Evolutionary conservation across 129 eudicot genomes (phyloP).

Genomic region (Scalesia atractyloides): DNA sequence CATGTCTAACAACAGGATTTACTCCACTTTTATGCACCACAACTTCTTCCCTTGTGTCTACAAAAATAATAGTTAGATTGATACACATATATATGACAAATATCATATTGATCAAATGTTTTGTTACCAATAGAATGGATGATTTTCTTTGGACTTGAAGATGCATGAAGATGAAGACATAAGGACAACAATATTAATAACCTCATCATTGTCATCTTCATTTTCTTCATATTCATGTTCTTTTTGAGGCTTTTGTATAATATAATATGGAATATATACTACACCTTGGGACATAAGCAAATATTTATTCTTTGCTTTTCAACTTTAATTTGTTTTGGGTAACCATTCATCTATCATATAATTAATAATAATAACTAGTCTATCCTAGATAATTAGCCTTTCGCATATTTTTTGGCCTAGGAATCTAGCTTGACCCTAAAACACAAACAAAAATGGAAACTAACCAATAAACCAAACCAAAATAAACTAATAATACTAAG

Average conservation of each 20-base stretch:
- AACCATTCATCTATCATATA: neutral
- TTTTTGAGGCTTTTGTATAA: neutral
- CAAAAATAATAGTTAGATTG: neutral
- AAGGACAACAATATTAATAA: neutral
- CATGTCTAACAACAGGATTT: conserved; percentile 21
- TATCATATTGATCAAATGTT: neutral
- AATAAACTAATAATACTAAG: too few species aligned
- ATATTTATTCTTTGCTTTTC: conserved; percentile 17
- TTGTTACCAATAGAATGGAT: conserved; percentile 3
- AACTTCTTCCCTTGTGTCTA: neutral
- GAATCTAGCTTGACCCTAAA: too few species aligned
- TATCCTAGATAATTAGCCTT: too few species aligned
- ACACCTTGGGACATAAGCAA: conserved; percentile 28
- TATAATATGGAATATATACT: neutral
- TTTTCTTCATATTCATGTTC: conserved; percentile 5
- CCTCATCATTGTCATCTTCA: conserved; percentile 8
- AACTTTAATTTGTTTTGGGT: conserved; percentile 5
- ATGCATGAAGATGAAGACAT: conserved; percentile 28
- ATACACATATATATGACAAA: neutral
- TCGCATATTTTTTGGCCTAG: too few species aligned
- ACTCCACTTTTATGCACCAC: conserved; percentile 4
- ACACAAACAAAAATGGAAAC: too few species aligned
- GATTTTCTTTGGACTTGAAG: conserved; percentile 11
- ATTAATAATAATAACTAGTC: too few species aligned
- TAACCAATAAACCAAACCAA: too few species aligned